Conservation (phyloP, 768 basidiomycete genomes). For the Tulasnella sp. region DNA sequence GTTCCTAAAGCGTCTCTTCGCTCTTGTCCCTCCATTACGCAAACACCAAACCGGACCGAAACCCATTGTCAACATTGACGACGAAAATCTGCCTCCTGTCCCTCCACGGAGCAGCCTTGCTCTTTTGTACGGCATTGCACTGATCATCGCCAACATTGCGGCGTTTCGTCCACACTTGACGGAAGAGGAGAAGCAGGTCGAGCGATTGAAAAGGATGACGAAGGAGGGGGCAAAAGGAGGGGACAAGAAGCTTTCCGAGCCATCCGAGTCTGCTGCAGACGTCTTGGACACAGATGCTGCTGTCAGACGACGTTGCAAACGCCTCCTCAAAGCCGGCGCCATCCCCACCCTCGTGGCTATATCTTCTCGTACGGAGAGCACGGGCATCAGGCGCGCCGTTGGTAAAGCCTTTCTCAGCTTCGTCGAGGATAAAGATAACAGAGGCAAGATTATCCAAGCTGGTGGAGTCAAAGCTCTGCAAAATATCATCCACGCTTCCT, state of each 20-base stretch:
- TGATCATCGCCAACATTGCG: constrained; percentile 64
- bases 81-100: constrained; percentile 5
- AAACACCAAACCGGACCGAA: constrained; percentile 19
- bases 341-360: constrained; percentile 49
- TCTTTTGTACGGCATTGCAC: constrained; percentile 63
- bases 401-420: constrained; percentile 57
- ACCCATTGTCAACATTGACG: constrained; percentile 8
- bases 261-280: constrained; percentile 44
- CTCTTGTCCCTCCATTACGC: constrained; percentile 43
- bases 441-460: constrained; percentile 62
- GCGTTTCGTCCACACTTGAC: constrained; percentile 56
- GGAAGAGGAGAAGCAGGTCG: constrained; percentile 72
- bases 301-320: constrained; percentile 49
- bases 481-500: constrained; percentile 41
- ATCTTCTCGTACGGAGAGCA: constrained; percentile 45
- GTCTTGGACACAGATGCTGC: not conserved
- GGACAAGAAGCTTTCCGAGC: constrained; percentile 2
- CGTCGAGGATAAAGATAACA: constrained; percentile 61
- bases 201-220: constrained; percentile 68
- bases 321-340: constrained; percentile 48
- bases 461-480: constrained; percentile 63
- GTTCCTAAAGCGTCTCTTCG: constrained; percentile 47
- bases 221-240: constrained; percentile 6
- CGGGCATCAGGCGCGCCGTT: constrained; percentile 42
- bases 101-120: constrained; percentile 26